Evolutionary conservation across 306 rosid genomes (phyloP).

Genomic region (Pyrus pyrifolia): DNA sequence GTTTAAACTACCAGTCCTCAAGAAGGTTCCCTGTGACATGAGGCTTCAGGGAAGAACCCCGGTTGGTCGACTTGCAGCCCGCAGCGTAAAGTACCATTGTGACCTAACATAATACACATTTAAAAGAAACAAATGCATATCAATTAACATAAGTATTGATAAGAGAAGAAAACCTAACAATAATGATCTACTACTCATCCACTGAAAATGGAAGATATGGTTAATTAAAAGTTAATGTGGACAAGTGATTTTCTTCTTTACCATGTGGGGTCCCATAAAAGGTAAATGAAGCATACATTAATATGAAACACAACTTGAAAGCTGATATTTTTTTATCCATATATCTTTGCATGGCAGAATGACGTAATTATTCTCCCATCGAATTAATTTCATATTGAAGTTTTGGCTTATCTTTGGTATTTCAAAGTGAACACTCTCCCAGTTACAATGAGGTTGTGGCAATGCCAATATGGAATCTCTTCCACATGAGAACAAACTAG

Average conservation of each 20-base stretch:
- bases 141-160: constrained; percentile 1
- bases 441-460: background rate
- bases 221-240: background rate
- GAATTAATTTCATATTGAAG: background rate
- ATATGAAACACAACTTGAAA: background rate
- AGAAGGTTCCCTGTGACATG: constrained; percentile 61
- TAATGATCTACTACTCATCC: background rate
- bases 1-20: constrained; percentile 69
- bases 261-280: background rate
- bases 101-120: constrained; percentile 48
- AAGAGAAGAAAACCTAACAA: background rate
- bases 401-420: background rate
- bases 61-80: constrained; percentile 66
- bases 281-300: background rate
- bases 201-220: background rate
- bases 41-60: constrained; percentile 70
- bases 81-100: constrained; percentile 46
- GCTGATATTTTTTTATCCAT: background rate
- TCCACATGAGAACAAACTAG: background rate
- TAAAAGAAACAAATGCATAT: constrained; percentile 4
- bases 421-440: background rate
- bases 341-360: background rate
- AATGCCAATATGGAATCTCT: background rate
- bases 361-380: background rate
- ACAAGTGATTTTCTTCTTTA: background rate